Evolutionary conservation across 2,329 filamentous ascomycete genomes (phyloP).

Genomic region (Epicoccum nigrum): DNA sequence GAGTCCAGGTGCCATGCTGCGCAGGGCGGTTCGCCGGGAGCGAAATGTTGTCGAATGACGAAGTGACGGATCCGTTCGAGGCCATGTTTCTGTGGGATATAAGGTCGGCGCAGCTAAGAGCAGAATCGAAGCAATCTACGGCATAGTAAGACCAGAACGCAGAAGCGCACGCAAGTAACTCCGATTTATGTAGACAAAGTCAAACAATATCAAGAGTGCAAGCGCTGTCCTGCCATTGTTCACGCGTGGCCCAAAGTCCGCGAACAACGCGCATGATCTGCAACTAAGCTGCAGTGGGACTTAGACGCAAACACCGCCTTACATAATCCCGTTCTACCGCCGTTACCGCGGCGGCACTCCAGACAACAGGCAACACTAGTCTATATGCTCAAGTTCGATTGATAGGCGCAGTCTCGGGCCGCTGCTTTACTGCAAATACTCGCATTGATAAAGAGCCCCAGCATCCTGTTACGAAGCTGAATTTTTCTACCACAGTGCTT

Average conservation of each 20-base stretch:
- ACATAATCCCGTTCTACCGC: background rate
- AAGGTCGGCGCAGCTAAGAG: conserved; percentile 3
- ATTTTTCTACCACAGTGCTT: background rate
- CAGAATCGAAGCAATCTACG: conserved; percentile 8
- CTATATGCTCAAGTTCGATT: no score
- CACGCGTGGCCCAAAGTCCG: background rate
- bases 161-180: background rate
- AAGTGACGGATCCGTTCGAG: conserved; percentile 30
- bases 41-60: conserved; percentile 38
- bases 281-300: background rate
- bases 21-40: conserved; percentile 35
- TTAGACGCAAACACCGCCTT: background rate
- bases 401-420: conserved; percentile 2
- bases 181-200: background rate
- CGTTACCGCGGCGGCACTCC: background rate
- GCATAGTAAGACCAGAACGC: conserved; percentile 13
- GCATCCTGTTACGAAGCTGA: background rate
- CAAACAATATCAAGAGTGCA: conserved; percentile 11
- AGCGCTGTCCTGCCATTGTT: conserved; percentile 13
- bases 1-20: conserved; percentile 32
- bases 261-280: conserved; percentile 4
- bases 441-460: background rate
- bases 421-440: background rate
- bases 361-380: no score
- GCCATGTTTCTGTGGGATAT: conserved; percentile 24